Evolutionary conservation across 108 stramenopile genomes (phyloP), one percentile per base, ranked within the genome.

Genomic region (Discostella pseudostelligera): DNA sequence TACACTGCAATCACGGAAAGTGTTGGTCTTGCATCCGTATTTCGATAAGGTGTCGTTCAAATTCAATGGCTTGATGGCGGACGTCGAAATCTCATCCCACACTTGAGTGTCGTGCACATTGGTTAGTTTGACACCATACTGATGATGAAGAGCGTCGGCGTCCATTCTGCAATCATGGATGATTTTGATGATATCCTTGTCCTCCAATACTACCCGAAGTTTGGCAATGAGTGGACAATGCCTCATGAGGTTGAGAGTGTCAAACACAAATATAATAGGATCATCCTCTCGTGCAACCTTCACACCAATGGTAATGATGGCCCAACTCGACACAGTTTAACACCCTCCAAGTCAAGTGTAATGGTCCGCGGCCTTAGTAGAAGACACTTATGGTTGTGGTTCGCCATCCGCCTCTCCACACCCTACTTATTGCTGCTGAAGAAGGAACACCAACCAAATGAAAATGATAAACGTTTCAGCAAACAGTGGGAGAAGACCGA

Each of bases 131-230:
- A 79, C 69, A 3, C 72, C 78, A 39, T 65, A 63, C 7, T 40
- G 62, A 61, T 80, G 79, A 45, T 46, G 65, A 1, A 80, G 50
- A 20, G 79, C 79, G 70, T n/a, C n/a, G n/a, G n/a, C n/a, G n/a
- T 80, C 79, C 79, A 75, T 70, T 32, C 74, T 55, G 13, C 63
- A 75, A 43, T 80, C 79, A 60, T 80, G 79, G 24, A 80, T 80
- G 35, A 80, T 59, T 57, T 76, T 80, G 40, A 46, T 64, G 7
- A 80, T 47, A 12, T 32, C 20, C 21, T 50, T 25, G 42, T 56
- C 46, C 46, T 75, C 74, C 32, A 75, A 64, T 3, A 80, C 39
- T 11, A 65, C 65, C 39, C 75, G 51, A 17, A 42, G 20, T 11
- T 48, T 46, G 16, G 50, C 17, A 39, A 70, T 45, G 53, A 22